These are phyloP conservation scores for Gnaphalium uliginosum DNA, from an alignment of 129 eudicot species.

Conservation along the genomic window DNA sequence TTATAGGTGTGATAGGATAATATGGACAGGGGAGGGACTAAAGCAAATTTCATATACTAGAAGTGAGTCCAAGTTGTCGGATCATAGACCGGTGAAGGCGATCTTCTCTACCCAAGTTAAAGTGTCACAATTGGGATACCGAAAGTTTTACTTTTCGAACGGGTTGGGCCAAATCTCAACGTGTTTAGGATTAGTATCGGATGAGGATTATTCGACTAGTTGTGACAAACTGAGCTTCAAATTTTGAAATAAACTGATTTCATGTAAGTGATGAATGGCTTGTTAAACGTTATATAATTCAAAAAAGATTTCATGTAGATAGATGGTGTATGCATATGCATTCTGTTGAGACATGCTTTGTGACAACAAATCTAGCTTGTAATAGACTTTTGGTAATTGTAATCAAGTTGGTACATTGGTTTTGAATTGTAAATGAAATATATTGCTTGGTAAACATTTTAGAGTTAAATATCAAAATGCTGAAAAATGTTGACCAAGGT, in stretches of 20 bases:
- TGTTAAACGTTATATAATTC: too few relatives aligned
- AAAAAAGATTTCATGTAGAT: too few relatives aligned
- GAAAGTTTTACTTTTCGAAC: conserved; percentile 34
- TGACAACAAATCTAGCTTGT: too few relatives aligned
- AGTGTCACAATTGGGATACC: conserved; percentile 31
- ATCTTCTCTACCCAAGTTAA: conserved; percentile 47
- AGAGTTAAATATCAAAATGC: too few relatives aligned
- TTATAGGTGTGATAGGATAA: conserved; percentile 73
- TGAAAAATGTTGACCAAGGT: too few relatives aligned
- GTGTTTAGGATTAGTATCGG: conserved; percentile 14
- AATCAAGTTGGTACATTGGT: too few relatives aligned
- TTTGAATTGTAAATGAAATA: too few relatives aligned
- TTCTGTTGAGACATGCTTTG: too few relatives aligned
- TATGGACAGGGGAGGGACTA: conserved; percentile 63
- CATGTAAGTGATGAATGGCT: background rate
- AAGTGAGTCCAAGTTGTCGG: conserved; percentile 57
- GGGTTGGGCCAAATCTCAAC: conserved; percentile 29
- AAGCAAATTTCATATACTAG: conserved; percentile 53
- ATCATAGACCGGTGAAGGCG: conserved; percentile 72
- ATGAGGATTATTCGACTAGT: background rate
- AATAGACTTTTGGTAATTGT: too few relatives aligned
- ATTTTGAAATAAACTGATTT: background rate
- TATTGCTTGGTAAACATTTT: too few relatives aligned
- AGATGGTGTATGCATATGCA: too few relatives aligned
- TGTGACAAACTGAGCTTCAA: conserved; percentile 24